A percentile compares a stretch with the other conserved stretches of the same genome.
Conservation (phyloP, 1,284 basidiomycete species). For the Hypsizygus ulmarius region DNA sequence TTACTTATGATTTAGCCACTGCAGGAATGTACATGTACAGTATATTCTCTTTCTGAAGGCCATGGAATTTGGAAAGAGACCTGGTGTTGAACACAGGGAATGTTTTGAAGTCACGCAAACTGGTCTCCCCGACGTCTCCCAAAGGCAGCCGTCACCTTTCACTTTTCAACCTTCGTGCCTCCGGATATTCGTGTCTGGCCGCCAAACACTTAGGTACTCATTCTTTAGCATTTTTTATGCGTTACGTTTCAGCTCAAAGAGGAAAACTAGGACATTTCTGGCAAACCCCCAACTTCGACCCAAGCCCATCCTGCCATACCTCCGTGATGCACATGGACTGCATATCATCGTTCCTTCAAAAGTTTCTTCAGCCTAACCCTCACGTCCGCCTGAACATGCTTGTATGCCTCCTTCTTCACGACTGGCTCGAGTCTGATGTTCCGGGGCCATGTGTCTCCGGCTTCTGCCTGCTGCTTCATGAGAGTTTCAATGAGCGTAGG, state of each 20-base stretch:
- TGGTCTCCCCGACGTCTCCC: too few relatives aligned
- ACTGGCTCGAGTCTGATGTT: slow-evolving; percentile 42
- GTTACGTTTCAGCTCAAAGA: not conserved
- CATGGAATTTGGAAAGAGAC: too few relatives aligned
- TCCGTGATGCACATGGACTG: not conserved
- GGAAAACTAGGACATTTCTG: not conserved
- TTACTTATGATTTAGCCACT: too few relatives aligned
- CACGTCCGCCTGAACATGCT: slow-evolving; percentile 34
- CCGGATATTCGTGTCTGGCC: too few relatives aligned
- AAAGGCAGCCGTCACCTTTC: too few relatives aligned
- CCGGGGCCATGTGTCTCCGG: slow-evolving; percentile 35
- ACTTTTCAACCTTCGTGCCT: too few relatives aligned
- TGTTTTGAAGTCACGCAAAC: too few relatives aligned
- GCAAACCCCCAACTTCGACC: not conserved
- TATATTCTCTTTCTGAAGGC: too few relatives aligned
- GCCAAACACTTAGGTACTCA: too few relatives aligned
- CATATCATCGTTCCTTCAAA: slow-evolving; percentile 36
- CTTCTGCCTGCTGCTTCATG: slow-evolving; percentile 28
- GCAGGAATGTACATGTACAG: too few relatives aligned
- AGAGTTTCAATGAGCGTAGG: slow-evolving; percentile 35
- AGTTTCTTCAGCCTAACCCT: slow-evolving; percentile 36
- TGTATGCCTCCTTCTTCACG: slow-evolving; percentile 36
- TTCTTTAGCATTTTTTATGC: not conserved
- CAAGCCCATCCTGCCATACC: not conserved
- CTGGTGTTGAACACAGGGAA: too few relatives aligned